Evolutionary conservation across 129 eudicot genomes (phyloP).

Genomic region (Flaveria brownii): DNA sequence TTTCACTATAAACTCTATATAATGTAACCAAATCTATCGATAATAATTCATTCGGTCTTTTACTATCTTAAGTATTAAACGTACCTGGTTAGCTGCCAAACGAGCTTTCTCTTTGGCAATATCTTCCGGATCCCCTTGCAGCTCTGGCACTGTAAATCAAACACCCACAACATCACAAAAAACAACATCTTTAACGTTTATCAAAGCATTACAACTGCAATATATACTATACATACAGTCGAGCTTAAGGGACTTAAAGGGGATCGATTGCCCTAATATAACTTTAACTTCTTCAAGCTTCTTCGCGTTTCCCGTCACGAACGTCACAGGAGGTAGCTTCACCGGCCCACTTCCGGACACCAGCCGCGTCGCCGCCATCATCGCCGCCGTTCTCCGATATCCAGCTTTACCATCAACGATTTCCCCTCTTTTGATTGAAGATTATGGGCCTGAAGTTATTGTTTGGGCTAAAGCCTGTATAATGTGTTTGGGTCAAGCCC

Average conservation of each 20-base stretch:
- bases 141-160: conserved; percentile 60
- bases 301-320: conserved; percentile 87
- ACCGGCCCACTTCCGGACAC: conserved; percentile 33
- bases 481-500: not conserved
- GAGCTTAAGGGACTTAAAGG: conserved; percentile 84
- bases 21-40: no score
- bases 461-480: conserved; percentile 6
- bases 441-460: not conserved
- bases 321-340: conserved; percentile 68
- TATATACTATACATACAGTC: conserved; percentile 48
- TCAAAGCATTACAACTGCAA: not conserved
- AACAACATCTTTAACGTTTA: not conserved
- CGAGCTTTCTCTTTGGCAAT: conserved; percentile 92
- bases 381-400: no score
- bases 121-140: conserved; percentile 92
- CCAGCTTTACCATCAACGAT: not conserved
- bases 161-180: not conserved
- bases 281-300: conserved; percentile 88
- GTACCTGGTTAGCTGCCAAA: conserved; percentile 73
- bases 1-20: no score
- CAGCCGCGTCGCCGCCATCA: conserved; percentile 42
- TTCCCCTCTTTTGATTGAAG: not conserved
- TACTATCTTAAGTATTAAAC: not conserved
- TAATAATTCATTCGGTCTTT: no score
- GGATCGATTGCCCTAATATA: conserved; percentile 76